Conservation (phyloP, 805 yeast species). For the Ogataea nitratoaversa region DNA sequence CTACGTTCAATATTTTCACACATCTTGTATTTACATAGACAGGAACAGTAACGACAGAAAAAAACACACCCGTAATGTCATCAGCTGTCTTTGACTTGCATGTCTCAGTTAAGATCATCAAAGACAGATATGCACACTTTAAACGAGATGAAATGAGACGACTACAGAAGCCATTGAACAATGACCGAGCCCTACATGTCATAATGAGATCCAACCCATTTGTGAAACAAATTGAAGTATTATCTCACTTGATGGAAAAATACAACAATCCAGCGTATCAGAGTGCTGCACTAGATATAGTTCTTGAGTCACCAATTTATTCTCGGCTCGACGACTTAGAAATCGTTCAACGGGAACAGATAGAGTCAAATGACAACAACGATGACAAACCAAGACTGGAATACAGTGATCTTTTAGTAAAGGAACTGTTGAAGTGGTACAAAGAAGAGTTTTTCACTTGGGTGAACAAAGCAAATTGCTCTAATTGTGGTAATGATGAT, state of each 20-base stretch:
- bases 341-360: constrained; percentile 6
- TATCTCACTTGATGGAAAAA: constrained; percentile 19
- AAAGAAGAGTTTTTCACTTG: constrained; percentile 77
- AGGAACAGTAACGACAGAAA: no score
- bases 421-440: constrained; percentile 61
- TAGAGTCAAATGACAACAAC: background rate
- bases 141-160: constrained; percentile 5
- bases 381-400: constrained; percentile 25
- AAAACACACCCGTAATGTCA: background rate
- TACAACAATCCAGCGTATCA: constrained; percentile 43
- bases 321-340: constrained; percentile 32
- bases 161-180: background rate
- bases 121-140: constrained; percentile 7
- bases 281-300: constrained; percentile 55
- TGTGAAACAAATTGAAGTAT: constrained; percentile 7
- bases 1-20: no score
- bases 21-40: no score
- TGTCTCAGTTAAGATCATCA: constrained; percentile 4
- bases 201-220: constrained; percentile 8
- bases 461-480: constrained; percentile 71
- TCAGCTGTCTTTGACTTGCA: background rate
- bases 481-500: constrained; percentile 41
- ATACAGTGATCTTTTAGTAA: constrained; percentile 54
- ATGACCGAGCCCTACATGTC: constrained; percentile 1
- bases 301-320: constrained; percentile 67